phyloP scores from a whole-genome alignment of 805 yeast genomes.

The Lachancea waltii region DNA sequence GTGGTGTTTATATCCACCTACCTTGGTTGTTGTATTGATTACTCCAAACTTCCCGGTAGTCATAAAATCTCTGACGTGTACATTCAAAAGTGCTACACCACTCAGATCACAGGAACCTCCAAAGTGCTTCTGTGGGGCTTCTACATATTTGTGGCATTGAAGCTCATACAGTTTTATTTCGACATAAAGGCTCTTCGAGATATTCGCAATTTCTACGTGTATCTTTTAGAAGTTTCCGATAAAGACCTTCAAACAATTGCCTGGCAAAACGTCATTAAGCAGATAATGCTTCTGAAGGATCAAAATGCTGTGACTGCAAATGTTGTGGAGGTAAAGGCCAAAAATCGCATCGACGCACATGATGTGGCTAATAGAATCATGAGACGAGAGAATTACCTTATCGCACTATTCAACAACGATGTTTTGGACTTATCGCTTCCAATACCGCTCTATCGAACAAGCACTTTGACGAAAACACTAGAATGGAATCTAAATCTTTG shows the following conservation, averaged over 20 bases:
- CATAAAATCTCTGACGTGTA: conserved; percentile 33
- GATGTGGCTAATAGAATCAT: conserved; percentile 91
- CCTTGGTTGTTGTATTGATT: conserved; percentile 76
- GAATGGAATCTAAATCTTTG: conserved; percentile 94
- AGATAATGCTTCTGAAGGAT: conserved; percentile 67
- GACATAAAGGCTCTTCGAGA: conserved; percentile 67
- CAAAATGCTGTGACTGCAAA: conserved; percentile 59
- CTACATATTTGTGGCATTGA: conserved; percentile 43
- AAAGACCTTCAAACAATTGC: conserved; percentile 87
- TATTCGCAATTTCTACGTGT: conserved; percentile 66
- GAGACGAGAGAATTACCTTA: conserved; percentile 91
- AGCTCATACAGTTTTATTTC: conserved; percentile 49
- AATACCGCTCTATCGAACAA: conserved; percentile 38
- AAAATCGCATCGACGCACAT: conserved; percentile 79
- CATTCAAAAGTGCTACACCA: conserved; percentile 34
- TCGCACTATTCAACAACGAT: conserved; percentile 79
- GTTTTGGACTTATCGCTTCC: conserved; percentile 62
- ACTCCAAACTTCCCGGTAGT: conserved; percentile 36
- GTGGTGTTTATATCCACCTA: conserved; percentile 74
- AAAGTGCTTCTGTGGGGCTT: conserved; percentile 63
- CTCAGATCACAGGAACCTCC: conserved; percentile 43
- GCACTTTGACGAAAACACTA: conserved; percentile 68
- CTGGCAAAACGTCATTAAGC: conserved; percentile 81
- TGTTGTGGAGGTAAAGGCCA: conserved; percentile 55
- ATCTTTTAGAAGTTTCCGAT: conserved; percentile 64